Evolutionary conservation across 768 basidiomycete species (phyloP).

Genomic region (Gymnopilus dilepis): DNA sequence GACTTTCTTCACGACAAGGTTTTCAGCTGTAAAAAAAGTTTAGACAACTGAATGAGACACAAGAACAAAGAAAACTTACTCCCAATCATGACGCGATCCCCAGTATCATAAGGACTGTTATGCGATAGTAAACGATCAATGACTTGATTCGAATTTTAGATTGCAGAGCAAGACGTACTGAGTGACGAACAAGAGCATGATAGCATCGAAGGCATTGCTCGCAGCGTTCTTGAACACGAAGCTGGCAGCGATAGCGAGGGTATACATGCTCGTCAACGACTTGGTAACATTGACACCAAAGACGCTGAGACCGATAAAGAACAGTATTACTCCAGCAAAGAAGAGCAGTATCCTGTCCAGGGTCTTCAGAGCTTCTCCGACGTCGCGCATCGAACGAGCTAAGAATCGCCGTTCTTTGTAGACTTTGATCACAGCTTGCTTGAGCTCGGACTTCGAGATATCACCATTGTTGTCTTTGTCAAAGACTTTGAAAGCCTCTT

Average conservation of each 20-base stretch:
- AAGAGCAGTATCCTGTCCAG: conserved; percentile 68
- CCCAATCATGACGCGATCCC: conserved; percentile 81
- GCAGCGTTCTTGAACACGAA: conserved; percentile 83
- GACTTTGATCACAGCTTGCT: conserved; percentile 65
- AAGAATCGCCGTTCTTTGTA: conserved; percentile 84
- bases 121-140: conserved; percentile 17
- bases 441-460: conserved; percentile 76
- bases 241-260: conserved; percentile 73
- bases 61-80: conserved; percentile 35
- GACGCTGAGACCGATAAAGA: conserved; percentile 75
- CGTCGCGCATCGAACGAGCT: conserved; percentile 78
- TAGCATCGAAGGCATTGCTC: conserved; percentile 75
- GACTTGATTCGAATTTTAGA: conserved; percentile 1
- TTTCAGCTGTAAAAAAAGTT: conserved; percentile 50
- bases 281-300: conserved; percentile 71
- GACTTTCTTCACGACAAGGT: conserved; percentile 80
- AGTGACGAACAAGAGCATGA: conserved; percentile 83
- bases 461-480: conserved; percentile 82
- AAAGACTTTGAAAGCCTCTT: conserved; percentile 75
- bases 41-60: background rate
- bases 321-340: conserved; percentile 66
- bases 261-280: conserved; percentile 74
- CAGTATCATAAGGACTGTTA: conserved; percentile 76
- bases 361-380: conserved; percentile 66
- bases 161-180: conserved; percentile 56